Conservation (phyloP, 768 basidiomycete species). For the Mycena vitilis region DNA sequence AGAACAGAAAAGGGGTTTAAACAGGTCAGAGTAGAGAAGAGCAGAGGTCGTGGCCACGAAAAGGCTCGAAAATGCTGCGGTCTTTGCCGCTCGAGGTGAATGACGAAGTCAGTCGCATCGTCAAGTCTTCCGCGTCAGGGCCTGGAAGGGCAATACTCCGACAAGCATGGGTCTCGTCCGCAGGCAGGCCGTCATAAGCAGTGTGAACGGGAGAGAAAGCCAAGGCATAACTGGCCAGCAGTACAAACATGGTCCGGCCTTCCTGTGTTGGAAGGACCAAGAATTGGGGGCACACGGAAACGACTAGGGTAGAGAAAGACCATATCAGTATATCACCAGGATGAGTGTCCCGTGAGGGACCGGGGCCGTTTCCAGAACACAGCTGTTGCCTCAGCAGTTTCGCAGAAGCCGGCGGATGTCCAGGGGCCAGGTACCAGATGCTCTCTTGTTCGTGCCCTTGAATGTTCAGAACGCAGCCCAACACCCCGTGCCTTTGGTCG, state of each 20-base stretch:
- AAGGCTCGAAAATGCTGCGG: conserved; percentile 24
- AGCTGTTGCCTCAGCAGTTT: conserved; percentile 32
- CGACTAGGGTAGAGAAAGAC: conserved; percentile 27
- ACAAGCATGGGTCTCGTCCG: conserved; percentile 20
- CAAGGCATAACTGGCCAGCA: conserved; percentile 20
- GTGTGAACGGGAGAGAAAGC: conserved; percentile 16
- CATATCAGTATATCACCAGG: conserved; percentile 22
- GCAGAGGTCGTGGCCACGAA: conserved; percentile 19
- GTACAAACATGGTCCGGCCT: conserved; percentile 23
- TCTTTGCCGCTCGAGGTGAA: conserved; percentile 30
- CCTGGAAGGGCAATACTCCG: conserved; percentile 24
- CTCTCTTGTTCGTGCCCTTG: conserved; percentile 35
- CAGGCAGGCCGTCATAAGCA: conserved; percentile 28
- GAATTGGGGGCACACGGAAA: conserved; percentile 30
- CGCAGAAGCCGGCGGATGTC: conserved; percentile 16
- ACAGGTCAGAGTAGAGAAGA: conserved; percentile 30
- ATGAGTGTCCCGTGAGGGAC: conserved; percentile 9
- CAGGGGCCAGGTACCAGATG: conserved; percentile 24
- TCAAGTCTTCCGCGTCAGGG: conserved; percentile 24
- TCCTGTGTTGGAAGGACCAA: conserved; percentile 30
- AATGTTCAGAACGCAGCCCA: conserved; percentile 10
- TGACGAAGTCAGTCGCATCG: conserved; percentile 23
- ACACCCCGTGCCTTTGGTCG: conserved; percentile 21
- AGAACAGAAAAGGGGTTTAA: conserved; percentile 21
- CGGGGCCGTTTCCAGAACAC: conserved; percentile 24